A percentile compares a stretch with the other conserved stretches of the same genome.
These are phyloP conservation scores for Gnaphalium uliginosum DNA, from an alignment of 129 eudicot genomes.

Conservation along the genomic window DNA sequence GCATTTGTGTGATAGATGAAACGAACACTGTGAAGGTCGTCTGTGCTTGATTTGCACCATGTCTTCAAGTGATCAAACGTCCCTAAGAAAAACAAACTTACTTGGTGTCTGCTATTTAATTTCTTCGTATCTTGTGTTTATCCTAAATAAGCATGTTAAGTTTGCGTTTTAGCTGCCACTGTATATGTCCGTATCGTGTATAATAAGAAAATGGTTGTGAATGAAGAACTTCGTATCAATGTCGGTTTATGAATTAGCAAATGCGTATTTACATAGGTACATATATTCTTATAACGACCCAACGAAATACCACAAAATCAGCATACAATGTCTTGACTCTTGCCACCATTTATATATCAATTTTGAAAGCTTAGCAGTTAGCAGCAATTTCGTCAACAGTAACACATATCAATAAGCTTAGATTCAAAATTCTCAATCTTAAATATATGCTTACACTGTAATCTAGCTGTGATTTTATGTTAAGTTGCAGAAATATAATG, in stretches of 20 bases:
- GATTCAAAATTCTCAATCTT: neutral
- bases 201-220: neutral
- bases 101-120: neutral
- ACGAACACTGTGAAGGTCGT: slow-evolving; percentile 30
- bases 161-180: neutral
- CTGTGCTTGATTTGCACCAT: slow-evolving; percentile 21
- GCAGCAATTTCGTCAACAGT: neutral
- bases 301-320: neutral
- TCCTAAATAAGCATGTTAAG: slow-evolving; percentile 12
- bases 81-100: neutral
- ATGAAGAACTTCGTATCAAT: neutral
- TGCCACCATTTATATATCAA: neutral
- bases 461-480: slow-evolving; percentile 22
- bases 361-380: neutral
- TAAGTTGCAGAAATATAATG: no score
- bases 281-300: neutral
- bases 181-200: neutral
- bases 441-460: slow-evolving; percentile 20
- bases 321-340: neutral
- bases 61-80: neutral
- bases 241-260: neutral
- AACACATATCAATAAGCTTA: slow-evolving; percentile 13
- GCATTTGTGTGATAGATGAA: slow-evolving; percentile 34
- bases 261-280: neutral
- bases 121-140: slow-evolving; percentile 18